Evolutionary conservation across 805 yeast species (phyloP).

Genomic region (Myxozyma neglecta): DNA sequence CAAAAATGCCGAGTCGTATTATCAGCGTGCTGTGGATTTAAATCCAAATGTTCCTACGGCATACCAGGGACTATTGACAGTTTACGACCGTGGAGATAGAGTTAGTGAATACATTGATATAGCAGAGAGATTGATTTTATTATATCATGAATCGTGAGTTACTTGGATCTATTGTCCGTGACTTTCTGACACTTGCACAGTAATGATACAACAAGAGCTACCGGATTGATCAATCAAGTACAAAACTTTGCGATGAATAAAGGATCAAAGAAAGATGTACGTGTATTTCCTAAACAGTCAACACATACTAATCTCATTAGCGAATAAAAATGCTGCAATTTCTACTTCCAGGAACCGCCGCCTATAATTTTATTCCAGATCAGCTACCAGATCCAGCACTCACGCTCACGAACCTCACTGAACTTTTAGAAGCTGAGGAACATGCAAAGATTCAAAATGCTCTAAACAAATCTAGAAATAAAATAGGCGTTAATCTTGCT

Average conservation of each 20-base stretch:
- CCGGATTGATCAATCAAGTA: conserved; percentile 30
- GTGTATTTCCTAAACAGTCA: background rate
- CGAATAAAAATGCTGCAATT: conserved; percentile 25
- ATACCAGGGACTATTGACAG: conserved; percentile 72
- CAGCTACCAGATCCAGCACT: conserved; percentile 35
- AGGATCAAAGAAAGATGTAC: conserved; percentile 29
- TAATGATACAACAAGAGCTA: conserved; percentile 34
- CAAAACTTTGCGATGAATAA: conserved; percentile 21
- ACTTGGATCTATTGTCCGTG: background rate
- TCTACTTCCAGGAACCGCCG: conserved; percentile 38
- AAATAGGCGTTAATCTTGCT: conserved; percentile 33
- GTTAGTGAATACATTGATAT: conserved; percentile 30
- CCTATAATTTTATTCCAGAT: conserved; percentile 37
- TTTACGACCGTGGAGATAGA: conserved; percentile 33
- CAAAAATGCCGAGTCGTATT: conserved; percentile 51
- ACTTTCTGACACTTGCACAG: background rate
- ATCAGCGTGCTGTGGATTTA: conserved; percentile 48
- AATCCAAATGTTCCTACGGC: conserved; percentile 53
- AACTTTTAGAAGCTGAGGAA: conserved; percentile 44
- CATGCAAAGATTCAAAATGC: conserved; percentile 31
- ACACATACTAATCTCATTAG: conserved; percentile 1
- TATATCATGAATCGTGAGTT: conserved; percentile 27
- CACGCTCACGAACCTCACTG: conserved; percentile 33
- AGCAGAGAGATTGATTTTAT: conserved; percentile 26
- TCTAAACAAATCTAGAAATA: conserved; percentile 33